phyloP scores from a whole-genome alignment of 176 grass and related monocot species.

The Eleusine coracana region DNA sequence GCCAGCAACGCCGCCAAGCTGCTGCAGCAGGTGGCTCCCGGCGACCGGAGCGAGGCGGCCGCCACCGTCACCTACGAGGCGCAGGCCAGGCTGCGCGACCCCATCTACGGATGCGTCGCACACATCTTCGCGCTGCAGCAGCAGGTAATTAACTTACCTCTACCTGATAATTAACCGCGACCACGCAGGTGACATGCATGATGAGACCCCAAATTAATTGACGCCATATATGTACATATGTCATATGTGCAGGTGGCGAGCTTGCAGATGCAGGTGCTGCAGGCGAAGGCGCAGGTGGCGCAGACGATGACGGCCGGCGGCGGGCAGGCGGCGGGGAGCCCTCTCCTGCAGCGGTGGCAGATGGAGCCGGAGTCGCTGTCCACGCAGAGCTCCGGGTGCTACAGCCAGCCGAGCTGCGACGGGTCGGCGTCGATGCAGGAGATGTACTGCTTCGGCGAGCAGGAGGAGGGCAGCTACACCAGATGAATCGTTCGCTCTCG shows the following conservation, averaged over 20 bases:
- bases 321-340: neutral
- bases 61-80: conserved; percentile 89
- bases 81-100: conserved; percentile 83
- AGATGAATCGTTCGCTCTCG: neutral
- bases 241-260: conserved; percentile 19
- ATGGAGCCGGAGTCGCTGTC: conserved; percentile 52
- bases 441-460: conserved; percentile 61
- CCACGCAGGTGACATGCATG: neutral
- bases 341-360: conserved; percentile 47
- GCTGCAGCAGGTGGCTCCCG: conserved; percentile 66
- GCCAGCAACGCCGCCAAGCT: conserved; percentile 98
- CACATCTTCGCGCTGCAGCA: conserved; percentile 95
- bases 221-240: neutral
- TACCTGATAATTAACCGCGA: neutral
- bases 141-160: conserved; percentile 45
- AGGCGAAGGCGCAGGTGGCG: conserved; percentile 50
- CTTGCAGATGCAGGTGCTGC: conserved; percentile 50
- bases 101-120: conserved; percentile 89
- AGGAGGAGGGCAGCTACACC: conserved; percentile 61
- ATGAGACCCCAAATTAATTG: neutral
- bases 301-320: conserved; percentile 33
- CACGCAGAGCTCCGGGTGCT: conserved; percentile 65
- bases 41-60: conserved; percentile 80
- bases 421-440: conserved; percentile 42
- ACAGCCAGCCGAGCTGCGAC: conserved; percentile 49